A percentile compares a stretch with the other conserved stretches of the same genome.
Evolutionary conservation across 2,329 filamentous ascomycete species (phyloP).

Genomic region (Trichoderma endophyticum): DNA sequence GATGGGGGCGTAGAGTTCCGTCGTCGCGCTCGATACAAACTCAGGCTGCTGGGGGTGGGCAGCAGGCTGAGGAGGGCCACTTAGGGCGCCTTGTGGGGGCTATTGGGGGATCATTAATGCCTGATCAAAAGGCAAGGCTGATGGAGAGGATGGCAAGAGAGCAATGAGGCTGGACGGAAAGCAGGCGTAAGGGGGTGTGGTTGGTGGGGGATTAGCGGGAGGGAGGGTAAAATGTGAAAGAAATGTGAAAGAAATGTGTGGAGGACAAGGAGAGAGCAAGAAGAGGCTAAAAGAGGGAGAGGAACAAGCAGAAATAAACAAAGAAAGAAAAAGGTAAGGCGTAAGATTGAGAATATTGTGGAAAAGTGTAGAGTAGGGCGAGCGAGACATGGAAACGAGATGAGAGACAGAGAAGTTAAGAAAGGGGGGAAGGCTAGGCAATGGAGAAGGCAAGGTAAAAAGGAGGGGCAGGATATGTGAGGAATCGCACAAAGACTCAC

Average conservation of each 20-base stretch:
- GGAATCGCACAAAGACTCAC: slow-evolving; percentile 24
- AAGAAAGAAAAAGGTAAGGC: neutral
- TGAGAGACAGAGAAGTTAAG: neutral
- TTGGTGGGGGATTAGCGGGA: neutral
- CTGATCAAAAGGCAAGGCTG: slow-evolving; percentile 2
- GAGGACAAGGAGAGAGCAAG: neutral
- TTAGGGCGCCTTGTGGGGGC: neutral
- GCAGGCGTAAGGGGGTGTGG: neutral
- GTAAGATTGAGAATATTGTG: neutral
- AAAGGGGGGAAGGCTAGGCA: neutral
- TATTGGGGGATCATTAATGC: neutral
- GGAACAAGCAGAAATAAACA: neutral
- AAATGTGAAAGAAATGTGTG: neutral
- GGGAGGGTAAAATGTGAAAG: neutral
- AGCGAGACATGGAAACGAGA: neutral
- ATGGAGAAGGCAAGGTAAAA: neutral
- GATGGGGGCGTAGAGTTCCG: slow-evolving; percentile 69
- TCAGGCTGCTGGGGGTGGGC: slow-evolving; percentile 40
- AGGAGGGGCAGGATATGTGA: neutral
- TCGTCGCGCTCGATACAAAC: slow-evolving; percentile 40
- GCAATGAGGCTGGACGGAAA: neutral
- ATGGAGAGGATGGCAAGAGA: neutral
- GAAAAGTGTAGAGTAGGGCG: neutral
- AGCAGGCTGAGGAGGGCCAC: slow-evolving; percentile 28
- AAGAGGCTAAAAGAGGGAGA: neutral